phyloP scores from a whole-genome alignment of 1,139 yeast species.

The Geotrichum restrictum region DNA sequence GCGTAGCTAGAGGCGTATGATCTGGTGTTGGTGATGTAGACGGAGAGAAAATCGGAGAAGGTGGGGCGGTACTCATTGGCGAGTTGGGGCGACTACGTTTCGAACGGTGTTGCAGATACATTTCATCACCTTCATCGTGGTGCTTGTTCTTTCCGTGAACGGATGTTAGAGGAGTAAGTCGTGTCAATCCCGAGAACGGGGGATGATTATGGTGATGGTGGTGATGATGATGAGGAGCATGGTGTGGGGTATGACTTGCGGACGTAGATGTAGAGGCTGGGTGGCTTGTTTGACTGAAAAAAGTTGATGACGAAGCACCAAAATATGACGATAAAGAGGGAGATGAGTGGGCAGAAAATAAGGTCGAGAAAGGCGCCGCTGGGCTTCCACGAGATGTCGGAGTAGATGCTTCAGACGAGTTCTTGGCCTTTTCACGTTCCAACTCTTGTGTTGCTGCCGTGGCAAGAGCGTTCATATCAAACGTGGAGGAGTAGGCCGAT shows the following conservation, averaged over 20 bases:
- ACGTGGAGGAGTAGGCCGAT: constrained; percentile 32
- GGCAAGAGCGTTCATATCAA: constrained; percentile 73
- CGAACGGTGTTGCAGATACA: constrained; percentile 45
- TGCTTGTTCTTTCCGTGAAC: constrained; percentile 27
- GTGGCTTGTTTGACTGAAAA: constrained; percentile 1
- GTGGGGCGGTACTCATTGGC: constrained; percentile 65
- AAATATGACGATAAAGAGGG: constrained; percentile 66
- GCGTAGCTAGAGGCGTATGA: constrained; percentile 56
- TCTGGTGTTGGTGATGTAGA: constrained; percentile 49
- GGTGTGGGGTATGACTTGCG: constrained; percentile 19
- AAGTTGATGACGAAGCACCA: constrained; percentile 23
- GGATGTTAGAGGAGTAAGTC: constrained; percentile 53
- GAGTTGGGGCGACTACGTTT: constrained; percentile 76
- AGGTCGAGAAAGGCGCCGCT: constrained; percentile 4
- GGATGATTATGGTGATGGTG: constrained; percentile 30
- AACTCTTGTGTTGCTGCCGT: constrained; percentile 80
- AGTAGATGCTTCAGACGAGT: background rate
- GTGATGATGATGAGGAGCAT: constrained; percentile 25
- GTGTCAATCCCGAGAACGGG: constrained; percentile 48
- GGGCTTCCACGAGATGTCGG: background rate
- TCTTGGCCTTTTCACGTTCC: constrained; percentile 42
- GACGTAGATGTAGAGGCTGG: constrained; percentile 20
- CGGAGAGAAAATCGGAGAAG: constrained; percentile 44
- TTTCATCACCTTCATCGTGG: constrained; percentile 41
- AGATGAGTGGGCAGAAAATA: constrained; percentile 51